Conservation (phyloP, 768 basidiomycete species). For the Nidularia sp. region DNA sequence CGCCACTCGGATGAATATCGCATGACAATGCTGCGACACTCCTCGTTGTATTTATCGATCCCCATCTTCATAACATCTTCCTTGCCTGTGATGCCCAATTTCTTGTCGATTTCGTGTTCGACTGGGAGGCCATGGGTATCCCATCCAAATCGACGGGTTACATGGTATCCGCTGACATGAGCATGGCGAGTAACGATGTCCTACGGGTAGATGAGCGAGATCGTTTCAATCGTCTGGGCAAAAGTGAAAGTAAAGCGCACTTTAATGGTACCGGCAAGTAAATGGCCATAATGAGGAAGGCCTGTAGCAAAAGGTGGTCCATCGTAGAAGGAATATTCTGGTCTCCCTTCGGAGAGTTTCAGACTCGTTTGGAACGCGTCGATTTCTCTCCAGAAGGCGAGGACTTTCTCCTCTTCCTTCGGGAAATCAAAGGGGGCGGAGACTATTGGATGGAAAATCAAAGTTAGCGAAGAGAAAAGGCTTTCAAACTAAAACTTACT, state of each 20-base stretch:
- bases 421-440: slow-evolving; percentile 78
- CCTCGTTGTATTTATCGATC: slow-evolving; percentile 95
- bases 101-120: slow-evolving; percentile 99
- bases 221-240: slow-evolving; percentile 1
- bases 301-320: slow-evolving; percentile 98
- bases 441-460: slow-evolving; percentile 37
- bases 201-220: slow-evolving; percentile 34
- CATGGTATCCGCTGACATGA: slow-evolving; percentile 88
- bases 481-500: slow-evolving; percentile 38
- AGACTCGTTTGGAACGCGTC: slow-evolving; percentile 95
- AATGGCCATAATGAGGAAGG: slow-evolving; percentile 92
- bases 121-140: slow-evolving; percentile 98
- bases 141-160: slow-evolving; percentile 95
- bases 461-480: slow-evolving; percentile 1
- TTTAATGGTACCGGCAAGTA: slow-evolving; percentile 92
- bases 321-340: slow-evolving; percentile 94
- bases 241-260: slow-evolving; percentile 31
- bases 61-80: slow-evolving; percentile 94
- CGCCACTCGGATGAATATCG: slow-evolving; percentile 95
- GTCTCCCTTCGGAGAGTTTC: slow-evolving; percentile 87
- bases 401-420: slow-evolving; percentile 85
- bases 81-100: slow-evolving; percentile 84
- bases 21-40: slow-evolving; percentile 97
- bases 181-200: slow-evolving; percentile 98
- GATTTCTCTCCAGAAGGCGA: slow-evolving; percentile 92